Conservation (phyloP, 1,284 basidiomycete genomes). For the Tylopilus sp. region DNA sequence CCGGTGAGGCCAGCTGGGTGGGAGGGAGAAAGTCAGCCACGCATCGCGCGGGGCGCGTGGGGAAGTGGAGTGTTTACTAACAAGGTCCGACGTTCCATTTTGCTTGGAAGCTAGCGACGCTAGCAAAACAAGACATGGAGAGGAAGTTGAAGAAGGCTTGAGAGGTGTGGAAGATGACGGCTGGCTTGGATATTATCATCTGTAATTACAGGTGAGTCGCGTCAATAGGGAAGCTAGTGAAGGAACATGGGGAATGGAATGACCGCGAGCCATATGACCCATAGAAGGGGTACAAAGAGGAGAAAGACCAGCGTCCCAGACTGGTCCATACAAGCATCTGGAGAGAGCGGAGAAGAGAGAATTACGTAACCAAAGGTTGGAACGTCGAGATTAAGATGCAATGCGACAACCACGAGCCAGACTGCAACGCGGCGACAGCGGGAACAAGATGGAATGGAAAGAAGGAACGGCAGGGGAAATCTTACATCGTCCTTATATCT, state of each 20-base stretch:
- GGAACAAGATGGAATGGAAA: background rate
- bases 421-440: slow-evolving; percentile 7
- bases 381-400: slow-evolving; percentile 22
- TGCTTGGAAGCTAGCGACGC: slow-evolving; percentile 81
- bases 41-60: background rate
- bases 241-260: slow-evolving; percentile 27
- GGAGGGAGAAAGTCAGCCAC: slow-evolving; percentile 11
- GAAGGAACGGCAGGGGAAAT: slow-evolving; percentile 12
- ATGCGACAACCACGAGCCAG: slow-evolving; percentile 4
- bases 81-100: slow-evolving; percentile 80
- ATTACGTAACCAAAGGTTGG: slow-evolving; percentile 50
- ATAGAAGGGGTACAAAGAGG: slow-evolving; percentile 57
- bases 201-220: slow-evolving; percentile 32
- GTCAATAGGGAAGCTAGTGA: slow-evolving; percentile 14
- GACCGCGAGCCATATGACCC: slow-evolving; percentile 66
- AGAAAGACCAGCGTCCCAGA: slow-evolving; percentile 53
- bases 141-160: slow-evolving; percentile 89
- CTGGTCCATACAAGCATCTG: slow-evolving; percentile 40
- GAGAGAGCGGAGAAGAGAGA: slow-evolving; percentile 33
- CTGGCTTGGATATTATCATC: slow-evolving; percentile 83
- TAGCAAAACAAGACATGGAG: slow-evolving; percentile 82
- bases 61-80: slow-evolving; percentile 38
- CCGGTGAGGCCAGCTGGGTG: slow-evolving; percentile 74
- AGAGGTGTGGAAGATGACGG: slow-evolving; percentile 66
- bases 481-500: slow-evolving; percentile 57